Conservation (phyloP, 805 yeast genomes). For the Saccharomyces cerevisiae region DNA sequence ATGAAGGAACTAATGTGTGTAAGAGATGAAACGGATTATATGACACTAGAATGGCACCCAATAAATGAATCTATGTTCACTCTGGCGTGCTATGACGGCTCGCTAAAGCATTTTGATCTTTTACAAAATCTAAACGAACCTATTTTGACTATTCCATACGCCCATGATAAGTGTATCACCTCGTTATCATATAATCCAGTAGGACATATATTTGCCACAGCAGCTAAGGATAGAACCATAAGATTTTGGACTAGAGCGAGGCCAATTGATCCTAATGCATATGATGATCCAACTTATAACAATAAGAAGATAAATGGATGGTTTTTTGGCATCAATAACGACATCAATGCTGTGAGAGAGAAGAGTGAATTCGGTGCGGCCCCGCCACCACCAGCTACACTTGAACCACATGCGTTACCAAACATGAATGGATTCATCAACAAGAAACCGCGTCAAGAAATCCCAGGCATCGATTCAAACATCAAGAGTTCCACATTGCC, state of each 20-base stretch:
- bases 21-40: conserved; percentile 76
- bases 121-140: conserved; percentile 35
- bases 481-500: conserved; percentile 9
- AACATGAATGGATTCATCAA: neutral
- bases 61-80: conserved; percentile 69
- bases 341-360: conserved; percentile 29
- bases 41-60: conserved; percentile 90
- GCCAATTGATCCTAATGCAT: conserved; percentile 80
- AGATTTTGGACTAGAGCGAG: conserved; percentile 91
- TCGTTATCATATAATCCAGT: conserved; percentile 87
- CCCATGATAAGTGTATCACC: conserved; percentile 90
- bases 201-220: conserved; percentile 86
- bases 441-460: neutral
- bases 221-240: conserved; percentile 88
- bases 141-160: conserved; percentile 68
- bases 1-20: conserved; percentile 70
- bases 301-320: conserved; percentile 52
- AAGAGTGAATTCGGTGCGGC: conserved; percentile 31
- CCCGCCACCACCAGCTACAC: conserved; percentile 13
- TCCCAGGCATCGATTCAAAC: conserved; percentile 12
- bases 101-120: conserved; percentile 61
- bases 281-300: conserved; percentile 74
- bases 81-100: conserved; percentile 85
- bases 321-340: conserved; percentile 39
- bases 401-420: neutral